Conservation (phyloP, 169 alveolate species). For the Eimeria mitis region DNA sequence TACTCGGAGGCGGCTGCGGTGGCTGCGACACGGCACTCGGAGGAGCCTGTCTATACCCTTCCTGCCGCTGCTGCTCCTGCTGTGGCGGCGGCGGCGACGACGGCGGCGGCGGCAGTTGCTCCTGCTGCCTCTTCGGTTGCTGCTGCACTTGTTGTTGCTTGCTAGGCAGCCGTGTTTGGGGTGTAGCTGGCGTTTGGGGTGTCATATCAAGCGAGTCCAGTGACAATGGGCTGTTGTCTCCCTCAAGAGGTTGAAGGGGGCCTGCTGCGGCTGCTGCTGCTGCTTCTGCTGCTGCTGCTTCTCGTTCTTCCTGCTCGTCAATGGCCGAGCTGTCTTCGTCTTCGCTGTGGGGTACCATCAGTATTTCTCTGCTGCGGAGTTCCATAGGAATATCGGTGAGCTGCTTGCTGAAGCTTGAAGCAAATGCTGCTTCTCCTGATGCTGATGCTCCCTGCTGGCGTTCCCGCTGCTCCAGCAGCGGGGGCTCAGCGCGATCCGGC, state of each 20-base stretch:
- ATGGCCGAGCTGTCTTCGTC: background rate
- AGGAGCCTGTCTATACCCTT: background rate
- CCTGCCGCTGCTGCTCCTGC: background rate
- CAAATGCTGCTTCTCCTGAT: background rate
- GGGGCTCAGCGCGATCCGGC: background rate
- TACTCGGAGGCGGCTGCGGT: background rate
- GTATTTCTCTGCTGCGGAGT: background rate
- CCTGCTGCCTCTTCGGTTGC: background rate
- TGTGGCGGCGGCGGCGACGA: background rate
- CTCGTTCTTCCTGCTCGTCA: background rate
- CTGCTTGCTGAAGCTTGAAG: background rate
- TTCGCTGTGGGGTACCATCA: background rate
- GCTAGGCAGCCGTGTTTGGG: background rate
- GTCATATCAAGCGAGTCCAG: background rate
- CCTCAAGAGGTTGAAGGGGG: background rate
- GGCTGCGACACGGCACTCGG: background rate
- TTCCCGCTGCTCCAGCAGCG: background rate
- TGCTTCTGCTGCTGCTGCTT: slow-evolving; percentile 3
- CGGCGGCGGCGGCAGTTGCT: background rate
- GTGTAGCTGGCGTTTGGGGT: background rate
- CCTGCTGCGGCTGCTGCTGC: background rate
- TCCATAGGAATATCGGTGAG: background rate
- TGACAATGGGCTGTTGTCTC: background rate
- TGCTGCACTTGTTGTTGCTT: background rate
- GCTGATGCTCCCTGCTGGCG: background rate